Evolutionary conservation across 306 rosid genomes (phyloP).

Genomic region (Lathyrus aphaca): DNA sequence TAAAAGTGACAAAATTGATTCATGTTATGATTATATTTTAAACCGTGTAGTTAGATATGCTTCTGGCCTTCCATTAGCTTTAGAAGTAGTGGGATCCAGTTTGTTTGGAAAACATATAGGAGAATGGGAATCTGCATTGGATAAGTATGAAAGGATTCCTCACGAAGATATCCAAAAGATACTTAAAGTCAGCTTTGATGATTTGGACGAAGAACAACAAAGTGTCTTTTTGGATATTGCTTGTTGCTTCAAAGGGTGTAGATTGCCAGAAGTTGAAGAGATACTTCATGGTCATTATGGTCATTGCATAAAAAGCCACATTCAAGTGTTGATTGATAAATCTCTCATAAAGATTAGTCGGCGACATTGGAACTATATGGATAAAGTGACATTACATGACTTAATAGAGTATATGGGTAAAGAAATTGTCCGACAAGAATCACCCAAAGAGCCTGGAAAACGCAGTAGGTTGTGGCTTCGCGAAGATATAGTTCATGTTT

Average conservation of each 20-base stretch:
- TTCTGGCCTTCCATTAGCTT: constrained; percentile 2
- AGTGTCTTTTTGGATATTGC: neutral
- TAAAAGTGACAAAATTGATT: too few species aligned
- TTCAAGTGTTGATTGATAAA: neutral
- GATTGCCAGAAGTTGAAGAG: neutral
- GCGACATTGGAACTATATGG: too few species aligned
- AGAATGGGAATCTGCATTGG: neutral
- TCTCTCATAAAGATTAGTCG: neutral
- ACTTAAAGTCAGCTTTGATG: neutral
- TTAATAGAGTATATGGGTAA: neutral
- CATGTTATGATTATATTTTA: neutral
- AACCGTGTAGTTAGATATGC: neutral
- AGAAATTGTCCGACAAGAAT: constrained; percentile 17
- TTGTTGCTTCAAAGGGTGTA: neutral
- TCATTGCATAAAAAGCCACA: neutral
- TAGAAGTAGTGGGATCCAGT: neutral
- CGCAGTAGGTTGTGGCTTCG: constrained; percentile 20
- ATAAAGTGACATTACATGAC: neutral
- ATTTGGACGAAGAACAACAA: neutral
- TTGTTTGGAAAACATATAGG: neutral
- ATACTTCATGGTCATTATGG: neutral
- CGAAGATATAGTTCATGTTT: neutral
- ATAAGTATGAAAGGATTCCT: neutral
- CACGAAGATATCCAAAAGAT: neutral
- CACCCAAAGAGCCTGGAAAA: neutral